Evolutionary conservation across 192 early-diverging fungal genomes (phyloP).

Genomic region (Coemansia sp.): DNA sequence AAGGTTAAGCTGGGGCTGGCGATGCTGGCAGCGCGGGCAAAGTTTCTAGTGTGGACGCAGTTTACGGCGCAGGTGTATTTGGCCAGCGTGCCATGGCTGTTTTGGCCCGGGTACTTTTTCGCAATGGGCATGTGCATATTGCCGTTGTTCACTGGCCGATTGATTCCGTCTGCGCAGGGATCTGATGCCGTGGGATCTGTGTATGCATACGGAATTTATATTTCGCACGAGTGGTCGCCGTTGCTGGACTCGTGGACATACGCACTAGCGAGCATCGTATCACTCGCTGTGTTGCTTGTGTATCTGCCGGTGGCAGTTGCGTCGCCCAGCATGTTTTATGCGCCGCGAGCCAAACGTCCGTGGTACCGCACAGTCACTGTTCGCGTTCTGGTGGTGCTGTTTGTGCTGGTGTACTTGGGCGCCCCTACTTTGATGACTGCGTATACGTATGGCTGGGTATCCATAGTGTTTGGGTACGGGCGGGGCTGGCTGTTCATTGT

Average conservation of each 20-base stretch:
- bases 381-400: slow-evolving; percentile 10
- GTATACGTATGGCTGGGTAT: slow-evolving; percentile 40
- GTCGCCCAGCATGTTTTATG: slow-evolving; percentile 36
- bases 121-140: slow-evolving; percentile 53
- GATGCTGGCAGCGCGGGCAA: slow-evolving; percentile 32
- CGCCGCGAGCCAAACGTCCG: slow-evolving; percentile 1
- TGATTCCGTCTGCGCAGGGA: slow-evolving; percentile 60
- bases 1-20: slow-evolving; percentile 25
- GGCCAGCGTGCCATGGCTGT: slow-evolving; percentile 44
- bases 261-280: slow-evolving; percentile 33
- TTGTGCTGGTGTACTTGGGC: slow-evolving; percentile 27
- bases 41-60: slow-evolving; percentile 50
- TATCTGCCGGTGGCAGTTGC: slow-evolving; percentile 46
- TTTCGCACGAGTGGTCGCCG: slow-evolving; percentile 50
- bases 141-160: slow-evolving; percentile 69
- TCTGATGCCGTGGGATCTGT: slow-evolving; percentile 50
- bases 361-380: not conserved
- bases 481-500: slow-evolving; percentile 42
- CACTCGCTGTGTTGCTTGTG: slow-evolving; percentile 35
- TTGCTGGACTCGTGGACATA: slow-evolving; percentile 50
- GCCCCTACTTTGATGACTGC: slow-evolving; percentile 31
- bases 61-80: slow-evolving; percentile 48
- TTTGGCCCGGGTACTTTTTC: slow-evolving; percentile 58
- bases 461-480: slow-evolving; percentile 32
- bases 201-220: slow-evolving; percentile 58